Base-by-base conservation (phyloP, 306 rosid genomes). In the Dalbergia cochinchinensis region DNA sequence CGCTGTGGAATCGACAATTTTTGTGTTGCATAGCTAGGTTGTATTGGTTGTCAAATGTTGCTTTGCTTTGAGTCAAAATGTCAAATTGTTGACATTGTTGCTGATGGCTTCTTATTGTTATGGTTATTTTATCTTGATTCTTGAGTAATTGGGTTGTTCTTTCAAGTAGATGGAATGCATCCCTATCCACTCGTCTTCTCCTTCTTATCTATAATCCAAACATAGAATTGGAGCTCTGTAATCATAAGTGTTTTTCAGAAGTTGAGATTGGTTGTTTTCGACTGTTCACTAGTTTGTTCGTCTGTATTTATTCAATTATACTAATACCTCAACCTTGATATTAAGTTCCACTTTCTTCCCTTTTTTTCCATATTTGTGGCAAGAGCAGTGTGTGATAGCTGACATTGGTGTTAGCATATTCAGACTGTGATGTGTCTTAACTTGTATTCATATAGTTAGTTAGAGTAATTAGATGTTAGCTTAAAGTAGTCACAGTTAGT, bases 51-150 rank as follows among this genome's bases (percentile, higher is more conserved):
- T 71, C 26, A 77, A 58, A 13, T 66, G 68, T 81, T 44, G 39
- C 69, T 76, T 60, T 57, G n/a, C 10, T 48, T 82, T 75, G 39
- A 60, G 69, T 67, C 68, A 18, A 67, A 15, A 34, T 72, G 69
- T 67, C 68, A 18, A 67, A 15, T 42, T 72, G 42, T 45, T 68
- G 26, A 33, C 64, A 67, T 67, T 72, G 42, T 78, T 72, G 75
- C 44, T 48, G 51, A 12, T 44, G 62, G 19, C 42, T 76, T 34
- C 19, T 60, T 44, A 62, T 67, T 34, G n/a, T 22, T 45, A 26
- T 58, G 70, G 41, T 76, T 65, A 63, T 44, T 71, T 65, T 82
- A 53, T 31, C 15, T 44, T 71, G 35, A 35, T 26, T 26, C n/a
- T 41, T 71, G 41, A 37, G 11, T 65, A 26, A 41, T 26, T 26